Evolutionary conservation across 2,329 filamentous ascomycete genomes (phyloP), one percentile per base, ranked within the genome.

Genomic region (Ceratocystis albifundus): DNA sequence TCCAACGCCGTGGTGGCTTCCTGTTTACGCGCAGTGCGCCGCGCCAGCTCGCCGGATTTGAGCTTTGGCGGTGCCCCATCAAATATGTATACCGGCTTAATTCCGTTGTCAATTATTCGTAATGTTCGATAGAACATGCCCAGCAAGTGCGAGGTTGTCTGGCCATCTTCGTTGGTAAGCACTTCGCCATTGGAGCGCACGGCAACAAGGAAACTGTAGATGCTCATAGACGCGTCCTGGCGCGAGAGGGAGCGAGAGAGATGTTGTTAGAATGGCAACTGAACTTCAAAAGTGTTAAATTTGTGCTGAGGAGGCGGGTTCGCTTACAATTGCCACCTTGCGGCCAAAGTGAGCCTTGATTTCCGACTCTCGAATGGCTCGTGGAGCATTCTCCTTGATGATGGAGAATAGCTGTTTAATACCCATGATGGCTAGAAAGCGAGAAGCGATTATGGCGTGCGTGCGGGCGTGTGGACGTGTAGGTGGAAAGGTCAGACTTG

Each of bases 111-210:
- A 73, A 97, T 90, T 79, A 99, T 97, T 72, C 94, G 91, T 5
- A 99, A 82, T 1, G 94, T 99, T 72, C 94, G 92, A 80, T 99
- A 99, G 80, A 99, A 99, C 86, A 99, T 93, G 73, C 94, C 94
- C 92, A 99, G 97, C 17, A 99, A 80, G 75, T 99, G 94, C 20
- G 94, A 99, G 0, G 94, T 99, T 1, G 94, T 99, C 76, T 97
- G 91, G 73, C 94, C 94, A 64, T 87, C 88, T 73, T 99, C 94
- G 76, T 88, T 95, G 83, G 87, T 97, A 72, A 99, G 87, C 77
- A 96, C 91, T 76, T 99, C 90, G 71, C 94, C 94, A 72, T 96
- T 91, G 72, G 92, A 96, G 71, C 94, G 91, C 66, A 99, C 94
- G 62, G 94, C 94, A 74, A 99, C 94, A 69, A 99, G 84, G 80